Conservation (phyloP, 805 yeast genomes). For the Spathaspora girioi region DNA sequence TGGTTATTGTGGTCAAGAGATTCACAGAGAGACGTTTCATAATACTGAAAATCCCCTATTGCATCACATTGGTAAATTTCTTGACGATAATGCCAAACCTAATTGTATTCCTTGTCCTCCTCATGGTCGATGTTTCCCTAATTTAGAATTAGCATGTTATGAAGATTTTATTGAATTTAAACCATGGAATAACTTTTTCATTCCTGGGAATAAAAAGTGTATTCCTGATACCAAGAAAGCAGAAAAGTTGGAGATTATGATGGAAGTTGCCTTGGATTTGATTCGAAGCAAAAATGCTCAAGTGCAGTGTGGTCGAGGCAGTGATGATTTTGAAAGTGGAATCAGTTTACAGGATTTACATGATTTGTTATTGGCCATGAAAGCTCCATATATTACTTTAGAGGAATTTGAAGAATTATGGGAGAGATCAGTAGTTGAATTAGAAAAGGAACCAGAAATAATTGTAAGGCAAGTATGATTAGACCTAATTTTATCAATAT, state of each 20-base stretch:
- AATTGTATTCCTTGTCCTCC: conserved; percentile 75
- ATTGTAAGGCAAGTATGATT: conserved; percentile 68
- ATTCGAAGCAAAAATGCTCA: conserved; percentile 68
- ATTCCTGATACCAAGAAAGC: conserved; percentile 70
- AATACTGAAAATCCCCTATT: conserved; percentile 24
- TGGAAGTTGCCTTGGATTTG: conserved; percentile 61
- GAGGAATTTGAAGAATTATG: conserved; percentile 76
- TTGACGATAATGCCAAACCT: conserved; percentile 51
- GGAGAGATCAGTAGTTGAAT: conserved; percentile 57
- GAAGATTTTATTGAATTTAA: conserved; percentile 54
- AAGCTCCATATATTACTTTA: conserved; percentile 45
- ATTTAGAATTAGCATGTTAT: conserved; percentile 62
- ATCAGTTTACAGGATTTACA: conserved; percentile 48
- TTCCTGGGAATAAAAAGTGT: conserved; percentile 52
- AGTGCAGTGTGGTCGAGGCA: conserved; percentile 49
- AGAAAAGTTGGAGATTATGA: conserved; percentile 61
- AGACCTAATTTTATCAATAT: neutral
- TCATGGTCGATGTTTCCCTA: conserved; percentile 69
- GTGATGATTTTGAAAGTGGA: conserved; percentile 47
- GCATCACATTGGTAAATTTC: conserved; percentile 36
- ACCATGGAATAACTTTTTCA: conserved; percentile 59
- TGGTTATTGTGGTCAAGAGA: conserved; percentile 76
- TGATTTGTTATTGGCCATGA: conserved; percentile 44
- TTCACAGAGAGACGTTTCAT: conserved; percentile 41
- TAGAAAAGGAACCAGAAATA: conserved; percentile 65